Base-by-base conservation (phyloP, 106 monocot species). In the Posidonia australis region DNA sequence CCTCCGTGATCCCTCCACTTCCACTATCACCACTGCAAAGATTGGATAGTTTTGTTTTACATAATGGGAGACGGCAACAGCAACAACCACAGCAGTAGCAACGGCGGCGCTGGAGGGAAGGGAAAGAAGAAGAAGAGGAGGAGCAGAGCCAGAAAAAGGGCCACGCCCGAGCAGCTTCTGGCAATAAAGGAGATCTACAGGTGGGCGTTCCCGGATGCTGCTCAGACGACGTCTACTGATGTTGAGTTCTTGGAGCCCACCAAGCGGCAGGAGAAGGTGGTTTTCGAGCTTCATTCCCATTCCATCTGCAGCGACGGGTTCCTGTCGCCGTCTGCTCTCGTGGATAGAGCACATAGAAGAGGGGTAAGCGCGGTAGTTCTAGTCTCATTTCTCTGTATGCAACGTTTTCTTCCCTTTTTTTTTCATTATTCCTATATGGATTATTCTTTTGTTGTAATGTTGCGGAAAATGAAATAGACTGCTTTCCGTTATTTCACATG, bases 241-340 rank as follows among this genome's bases (percentile, higher is more conserved):
- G 72, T 66, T 24, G 77, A 57, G 13, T 78, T 73, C 61, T 54
- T 44, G 23, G 51, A 65, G 46, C 44, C 46, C 22, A 64, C 63
- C n/a, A 25, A 18, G 9, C n/a, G 25, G 10, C 43, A 51, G 60
- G 16, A 56, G 16, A 71, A 69, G 52, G 70, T 78, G 58, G 70
- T 71, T 17, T 90, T 90, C 44, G 90, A 90, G 74, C 64, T 90
- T 75, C 90, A 90, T 64, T 83, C 80, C 17, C 90, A 90, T 68
- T 83, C 86, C 28, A 76, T 52, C 24, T 78, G 73, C 56, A 90
- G 90, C 63, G 90, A 90, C 49, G 90, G 90, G 47, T 86, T 61
- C 71, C 70, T 90, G 17, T 83, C 90, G 49, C 90, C 90, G 21
- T 76, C 77, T 24, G 83, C 78, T 22, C 76, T 90, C 21, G 76